Base-by-base conservation (phyloP, 2,329 filamentous ascomycete genomes). In the Fusarium transvaalense region DNA sequence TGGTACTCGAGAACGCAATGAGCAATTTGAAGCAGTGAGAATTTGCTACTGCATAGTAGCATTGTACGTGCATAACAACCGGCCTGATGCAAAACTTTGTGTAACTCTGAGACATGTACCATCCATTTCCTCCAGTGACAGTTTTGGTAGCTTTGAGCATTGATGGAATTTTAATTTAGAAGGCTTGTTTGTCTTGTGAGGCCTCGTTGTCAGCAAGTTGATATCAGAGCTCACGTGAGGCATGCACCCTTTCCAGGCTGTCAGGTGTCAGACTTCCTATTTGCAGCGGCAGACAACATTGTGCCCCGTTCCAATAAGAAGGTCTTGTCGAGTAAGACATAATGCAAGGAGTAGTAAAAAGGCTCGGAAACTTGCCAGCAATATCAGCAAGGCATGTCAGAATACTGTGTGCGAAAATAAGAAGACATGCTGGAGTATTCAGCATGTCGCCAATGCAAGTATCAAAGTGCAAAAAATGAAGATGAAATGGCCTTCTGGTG, bases 181-280 rank as follows among this genome's bases (percentile, higher is more conserved):
- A 39, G 25, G 27, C 47, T 45, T 29, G 41, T 43, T 51, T 29
- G 45, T 42, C 52, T 48, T 32, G 60, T 55, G 55, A 62, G 69
- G 71, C 65, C 69, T 64, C 56, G 39, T 47, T 59, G 69, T 74
- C 71, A 74, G 69, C 71, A 62, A 60, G 23, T 39, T 56, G 39
- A 50, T 61, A 62, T 60, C 52, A 62, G 45, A 64, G 62, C 45
- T 61, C 69, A 73, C 61, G 70, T 73, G 71, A 73, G 68, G 48
- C 35, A 56, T n/a, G 51, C n/a, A 29, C 41, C 38, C 41, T 51
- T 45, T 59, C 45, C 57, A 60, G 61, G 67, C 51, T 64, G 59
- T 58, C 56, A 62, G 50, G 60, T 47, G 62, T 51, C 46, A 37
- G 51, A 29, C 43, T 21, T 32, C 48, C 56, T 47, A 43, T 57